These are phyloP conservation scores for Fusarium avenaceum DNA, from an alignment of 2,329 filamentous ascomycete species.

Conservation along the genomic window DNA sequence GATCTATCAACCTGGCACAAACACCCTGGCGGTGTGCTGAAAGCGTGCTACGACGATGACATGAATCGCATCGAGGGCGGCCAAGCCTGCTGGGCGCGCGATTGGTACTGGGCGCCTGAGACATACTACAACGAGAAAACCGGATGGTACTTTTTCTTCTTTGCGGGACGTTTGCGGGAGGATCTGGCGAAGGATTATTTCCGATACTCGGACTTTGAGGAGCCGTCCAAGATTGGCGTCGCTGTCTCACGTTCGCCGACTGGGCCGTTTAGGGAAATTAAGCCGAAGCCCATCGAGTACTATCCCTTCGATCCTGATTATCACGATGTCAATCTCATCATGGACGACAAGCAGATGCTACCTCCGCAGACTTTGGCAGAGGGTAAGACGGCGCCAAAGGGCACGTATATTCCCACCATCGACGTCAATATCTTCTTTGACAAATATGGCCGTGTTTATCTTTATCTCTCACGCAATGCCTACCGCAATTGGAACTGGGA, in stretches of 20 bases:
- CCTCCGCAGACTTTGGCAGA: conserved; percentile 49
- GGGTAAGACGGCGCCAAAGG: conserved; percentile 51
- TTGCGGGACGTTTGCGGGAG: conserved; percentile 52
- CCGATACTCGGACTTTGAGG: conserved; percentile 53
- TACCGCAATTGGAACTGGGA: conserved; percentile 58
- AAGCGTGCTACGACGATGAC: conserved; percentile 51
- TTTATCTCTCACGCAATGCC: conserved; percentile 54
- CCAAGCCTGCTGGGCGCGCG: conserved; percentile 55
- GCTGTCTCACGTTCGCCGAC: conserved; percentile 54
- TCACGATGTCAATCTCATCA: conserved; percentile 56
- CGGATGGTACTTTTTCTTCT: conserved; percentile 57
- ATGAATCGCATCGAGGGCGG: conserved; percentile 50
- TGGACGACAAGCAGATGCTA: conserved; percentile 54
- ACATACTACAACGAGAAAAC: conserved; percentile 54
- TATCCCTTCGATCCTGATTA: conserved; percentile 55
- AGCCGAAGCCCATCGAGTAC: conserved; percentile 52
- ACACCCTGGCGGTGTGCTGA: conserved; percentile 52
- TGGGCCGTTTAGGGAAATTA: conserved; percentile 53
- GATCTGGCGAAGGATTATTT: conserved; percentile 53
- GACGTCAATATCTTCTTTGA: conserved; percentile 65
- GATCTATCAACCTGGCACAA: conserved; percentile 55
- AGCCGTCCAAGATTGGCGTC: conserved; percentile 55
- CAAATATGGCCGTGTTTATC: conserved; percentile 53
- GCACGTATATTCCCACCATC: conserved; percentile 57
- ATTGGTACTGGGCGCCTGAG: conserved; percentile 56